Base-by-base conservation (phyloP, 1,284 basidiomycete species). In the Earliella scabrosa region DNA sequence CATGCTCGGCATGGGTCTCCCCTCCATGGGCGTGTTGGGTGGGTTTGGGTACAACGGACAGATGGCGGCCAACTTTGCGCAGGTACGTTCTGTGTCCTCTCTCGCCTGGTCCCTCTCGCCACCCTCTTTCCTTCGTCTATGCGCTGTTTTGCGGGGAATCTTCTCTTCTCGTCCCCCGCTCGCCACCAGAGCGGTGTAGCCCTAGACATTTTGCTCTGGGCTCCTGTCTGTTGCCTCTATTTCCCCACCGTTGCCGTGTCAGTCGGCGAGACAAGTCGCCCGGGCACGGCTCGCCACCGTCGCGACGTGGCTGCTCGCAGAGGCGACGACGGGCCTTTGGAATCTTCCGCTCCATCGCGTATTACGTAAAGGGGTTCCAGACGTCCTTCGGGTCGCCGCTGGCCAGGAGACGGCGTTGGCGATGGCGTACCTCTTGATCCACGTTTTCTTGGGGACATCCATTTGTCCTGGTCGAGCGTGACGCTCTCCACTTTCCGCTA, bases 1-100 rank as follows among this genome's bases (percentile, higher is more conserved):
- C 58, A 88, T 92, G 85, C 78, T 90, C 40, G 85, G 84, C 18
- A 90, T 91, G 86, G 85, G 86, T 50, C 78, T 88, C 64, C 86
- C 86, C 8, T 78, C 75, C 46, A 86, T 91, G 77, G 81, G 80
- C 54, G 83, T 90, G 76, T 74, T 88, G 54, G 71, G 70, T 46
- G 83, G 80, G 20, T 90, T 90, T 73, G 82, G 85, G n/a, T 90
- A 90, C 74, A 77, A 79, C 61, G 79, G 74, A 34, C 87, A 89
- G 68, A 83, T 88, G 74, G 60, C 53, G 26, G 83, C 79, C 49
- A 85, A 80, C 69, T 89, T 88, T 69, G 77, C 78, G 48, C 88
- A 85, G 77, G 86, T 85, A 63, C 57, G 80, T 66, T 6, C 27
- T 27, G 16, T 39, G 16, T 27, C n/a, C 4, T 31, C 24, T 34